Evolutionary conservation across 768 basidiomycete species (phyloP), one percentile per base, ranked within the genome.

Genomic region (Tremella mesenterica): DNA sequence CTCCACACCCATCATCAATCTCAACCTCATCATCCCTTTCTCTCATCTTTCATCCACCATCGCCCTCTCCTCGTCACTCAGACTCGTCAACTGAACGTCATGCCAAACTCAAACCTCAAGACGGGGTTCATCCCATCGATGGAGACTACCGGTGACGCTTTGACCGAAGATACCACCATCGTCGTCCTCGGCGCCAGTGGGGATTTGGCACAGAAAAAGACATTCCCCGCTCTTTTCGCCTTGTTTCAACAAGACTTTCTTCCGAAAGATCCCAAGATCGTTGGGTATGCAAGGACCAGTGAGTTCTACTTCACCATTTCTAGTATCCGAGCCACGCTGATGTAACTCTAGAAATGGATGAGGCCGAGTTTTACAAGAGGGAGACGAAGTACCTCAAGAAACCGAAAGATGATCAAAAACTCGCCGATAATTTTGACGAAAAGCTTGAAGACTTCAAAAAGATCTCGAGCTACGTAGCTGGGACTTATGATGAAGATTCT

Each of bases 181-280:
- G 76, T 93, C 65, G 92, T 97, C 50, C 82, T 92, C 56, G 93
- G 93, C 52, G 93, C 93, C 2, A 92, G 89, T 52, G 93, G 93
- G 34, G 93, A 99, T 78, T 79, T 99, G 43, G 93, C 93, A 59
- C 93, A 95, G 85, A 99, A 99, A 78, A 99, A 99, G 92, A 97
- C 93, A 3, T 86, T 90, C 75, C 93, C 93, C 10, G 93, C 93
- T 25, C 79, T 99, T 51, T 96, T 95, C 73, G 85, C 83, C 51
- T 83, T 99, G 63, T 95, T 81, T 78, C 79, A 79, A 59, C 81
- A 83, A 57, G 82, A 80, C 41, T 84, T 83, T 76, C 82, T 99
- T 28, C 92, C 93, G 25, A 79, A 79, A 50, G 85, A 81, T 73
- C 79, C 85, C 61, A 85, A 85, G 76, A 91, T 99, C 74, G 84